These are phyloP conservation scores for Endocalyx cinctus DNA, from an alignment of 2,329 filamentous ascomycete genomes.

Conservation along the genomic window DNA sequence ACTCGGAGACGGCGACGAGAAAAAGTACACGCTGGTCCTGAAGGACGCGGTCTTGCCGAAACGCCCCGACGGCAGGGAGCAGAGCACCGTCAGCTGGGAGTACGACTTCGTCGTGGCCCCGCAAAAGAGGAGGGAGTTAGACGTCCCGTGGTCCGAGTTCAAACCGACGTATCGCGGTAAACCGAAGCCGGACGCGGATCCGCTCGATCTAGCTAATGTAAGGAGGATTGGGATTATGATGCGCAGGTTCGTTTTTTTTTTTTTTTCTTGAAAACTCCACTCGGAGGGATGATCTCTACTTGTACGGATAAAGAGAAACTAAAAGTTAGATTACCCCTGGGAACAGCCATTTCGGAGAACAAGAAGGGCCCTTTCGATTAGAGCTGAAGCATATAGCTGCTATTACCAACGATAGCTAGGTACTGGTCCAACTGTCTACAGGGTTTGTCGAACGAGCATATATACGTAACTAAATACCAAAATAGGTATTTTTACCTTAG, in stretches of 20 bases:
- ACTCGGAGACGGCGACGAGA: slow-evolving; percentile 52
- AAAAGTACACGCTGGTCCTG: slow-evolving; percentile 68
- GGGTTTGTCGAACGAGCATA: too few relatives aligned
- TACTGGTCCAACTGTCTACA: too few relatives aligned
- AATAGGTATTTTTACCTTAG: too few relatives aligned
- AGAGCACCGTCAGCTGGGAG: slow-evolving; percentile 70
- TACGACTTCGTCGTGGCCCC: slow-evolving; percentile 53
- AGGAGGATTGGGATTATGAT: slow-evolving; percentile 74
- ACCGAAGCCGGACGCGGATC: slow-evolving; percentile 53
- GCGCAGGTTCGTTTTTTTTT: slow-evolving; percentile 57
- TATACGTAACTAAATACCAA: too few relatives aligned
- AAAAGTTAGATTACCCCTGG: too few relatives aligned
- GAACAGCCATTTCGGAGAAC: slow-evolving; percentile 67
- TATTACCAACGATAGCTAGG: too few relatives aligned
- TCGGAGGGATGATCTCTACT: too few relatives aligned
- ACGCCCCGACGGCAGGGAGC: slow-evolving; percentile 62
- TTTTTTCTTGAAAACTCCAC: too few relatives aligned
- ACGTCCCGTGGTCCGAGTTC: slow-evolving; percentile 61
- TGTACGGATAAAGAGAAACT: too few relatives aligned
- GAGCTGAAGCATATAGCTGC: slow-evolving; percentile 52
- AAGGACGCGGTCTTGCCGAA: slow-evolving; percentile 63
- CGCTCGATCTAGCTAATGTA: slow-evolving; percentile 55
- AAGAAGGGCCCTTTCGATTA: slow-evolving; percentile 64
- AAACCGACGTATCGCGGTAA: slow-evolving; percentile 70
- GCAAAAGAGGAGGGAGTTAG: slow-evolving; percentile 35